Evolutionary conservation across 129 eudicot genomes (phyloP).

Genomic region (Silybum marianum): DNA sequence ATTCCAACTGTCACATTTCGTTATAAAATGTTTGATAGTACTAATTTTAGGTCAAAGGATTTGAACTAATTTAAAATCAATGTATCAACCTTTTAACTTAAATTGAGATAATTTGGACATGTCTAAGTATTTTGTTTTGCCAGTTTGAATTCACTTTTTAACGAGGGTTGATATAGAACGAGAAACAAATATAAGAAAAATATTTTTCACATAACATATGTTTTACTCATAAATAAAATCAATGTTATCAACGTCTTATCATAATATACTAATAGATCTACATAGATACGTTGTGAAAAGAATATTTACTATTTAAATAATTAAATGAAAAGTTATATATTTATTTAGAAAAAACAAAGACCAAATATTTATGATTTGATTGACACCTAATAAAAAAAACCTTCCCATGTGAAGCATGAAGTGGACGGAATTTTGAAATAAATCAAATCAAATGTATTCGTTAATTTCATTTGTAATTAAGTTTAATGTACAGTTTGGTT

Average conservation of each 20-base stretch:
- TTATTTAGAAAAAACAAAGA: neutral
- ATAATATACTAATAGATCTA: slow-evolving; percentile 7
- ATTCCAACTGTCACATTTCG: neutral
- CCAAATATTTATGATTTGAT: slow-evolving; percentile 12
- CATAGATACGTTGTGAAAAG: neutral
- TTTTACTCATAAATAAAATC: neutral
- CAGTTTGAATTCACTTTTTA: too few relatives aligned
- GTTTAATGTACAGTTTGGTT: too few relatives aligned
- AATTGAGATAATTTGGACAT: neutral
- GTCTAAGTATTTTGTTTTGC: neutral
- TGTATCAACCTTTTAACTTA: neutral
- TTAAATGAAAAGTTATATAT: neutral
- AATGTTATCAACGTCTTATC: neutral
- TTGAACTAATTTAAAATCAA: neutral
- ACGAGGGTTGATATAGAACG: neutral
- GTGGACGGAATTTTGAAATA: neutral
- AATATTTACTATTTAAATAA: neutral
- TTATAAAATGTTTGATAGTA: neutral
- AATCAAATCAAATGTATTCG: neutral
- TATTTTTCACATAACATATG: neutral
- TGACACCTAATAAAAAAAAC: slow-evolving; percentile 17
- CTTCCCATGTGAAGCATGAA: slow-evolving; percentile 1
- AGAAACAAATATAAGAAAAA: too few relatives aligned
- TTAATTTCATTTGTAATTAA: neutral
- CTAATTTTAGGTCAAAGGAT: neutral